These are phyloP conservation scores for Termitomyces eurrhizus DNA, from an alignment of 768 basidiomycete species.

Conservation along the genomic window DNA sequence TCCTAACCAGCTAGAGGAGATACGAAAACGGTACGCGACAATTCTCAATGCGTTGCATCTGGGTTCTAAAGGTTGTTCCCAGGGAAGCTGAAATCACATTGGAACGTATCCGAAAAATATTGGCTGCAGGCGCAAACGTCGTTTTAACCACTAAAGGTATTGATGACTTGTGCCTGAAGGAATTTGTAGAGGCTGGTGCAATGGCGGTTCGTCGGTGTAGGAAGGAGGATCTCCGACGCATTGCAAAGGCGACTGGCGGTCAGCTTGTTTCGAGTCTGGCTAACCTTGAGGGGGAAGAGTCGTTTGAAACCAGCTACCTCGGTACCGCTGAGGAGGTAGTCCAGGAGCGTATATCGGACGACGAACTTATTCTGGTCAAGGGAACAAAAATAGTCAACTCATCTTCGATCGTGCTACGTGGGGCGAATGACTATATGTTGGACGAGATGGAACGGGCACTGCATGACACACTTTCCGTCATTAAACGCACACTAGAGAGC, in stretches of 20 bases:
- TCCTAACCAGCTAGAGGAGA: constrained; percentile 94
- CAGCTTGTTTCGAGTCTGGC: constrained; percentile 90
- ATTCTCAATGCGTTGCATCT: not conserved
- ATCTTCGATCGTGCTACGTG: constrained; percentile 87
- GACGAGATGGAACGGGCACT: constrained; percentile 99
- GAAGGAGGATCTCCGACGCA: constrained; percentile 96
- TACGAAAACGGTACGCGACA: constrained; percentile 74
- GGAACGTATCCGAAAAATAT: constrained; percentile 92
- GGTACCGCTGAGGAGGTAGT: constrained; percentile 95
- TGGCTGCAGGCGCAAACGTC: constrained; percentile 95
- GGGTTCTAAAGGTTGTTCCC: not conserved
- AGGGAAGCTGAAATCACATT: constrained; percentile 96
- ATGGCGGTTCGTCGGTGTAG: constrained; percentile 98
- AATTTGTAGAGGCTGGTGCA: constrained; percentile 97
- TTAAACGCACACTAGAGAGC: constrained; percentile 96
- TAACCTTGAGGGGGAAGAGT: constrained; percentile 97
- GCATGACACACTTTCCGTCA: constrained; percentile 91
- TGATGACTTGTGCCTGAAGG: constrained; percentile 96
- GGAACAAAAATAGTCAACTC: constrained; percentile 97
- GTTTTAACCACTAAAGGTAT: constrained; percentile 98
- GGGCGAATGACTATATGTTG: constrained; percentile 98
- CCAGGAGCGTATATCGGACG: constrained; percentile 97
- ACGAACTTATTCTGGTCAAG: constrained; percentile 95
- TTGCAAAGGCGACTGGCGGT: constrained; percentile 96
- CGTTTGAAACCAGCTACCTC: constrained; percentile 87